A percentile compares a stretch with the other conserved stretches of the same genome.
Conservation (phyloP, 345 rosid species). For the Gossypium rotundifolium region DNA sequence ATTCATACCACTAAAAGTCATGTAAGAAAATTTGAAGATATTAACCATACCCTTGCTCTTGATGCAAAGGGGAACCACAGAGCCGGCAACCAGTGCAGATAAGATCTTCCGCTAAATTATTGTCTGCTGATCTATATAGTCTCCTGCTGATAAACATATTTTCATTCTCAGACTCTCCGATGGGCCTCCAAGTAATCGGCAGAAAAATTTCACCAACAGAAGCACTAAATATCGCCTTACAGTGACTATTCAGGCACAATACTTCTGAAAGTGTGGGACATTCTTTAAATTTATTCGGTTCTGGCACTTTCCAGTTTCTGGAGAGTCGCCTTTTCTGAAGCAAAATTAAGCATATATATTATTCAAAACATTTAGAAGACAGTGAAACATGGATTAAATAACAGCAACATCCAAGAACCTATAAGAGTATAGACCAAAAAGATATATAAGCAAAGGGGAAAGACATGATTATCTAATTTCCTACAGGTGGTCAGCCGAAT, state of each 20-base stretch:
- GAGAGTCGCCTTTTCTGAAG: slow-evolving; percentile 24
- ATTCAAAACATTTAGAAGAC: not conserved
- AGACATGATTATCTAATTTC: not conserved
- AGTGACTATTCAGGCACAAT: slow-evolving; percentile 16
- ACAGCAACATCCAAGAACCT: not conserved
- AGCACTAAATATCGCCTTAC: slow-evolving; percentile 34
- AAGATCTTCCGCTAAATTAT: slow-evolving; percentile 37
- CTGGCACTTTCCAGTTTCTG: slow-evolving; percentile 49
- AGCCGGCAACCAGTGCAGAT: slow-evolving; percentile 43
- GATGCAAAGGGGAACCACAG: slow-evolving; percentile 45
- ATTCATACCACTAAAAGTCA: not conserved
- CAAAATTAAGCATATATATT: slow-evolving; percentile 1
- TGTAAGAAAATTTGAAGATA: not conserved
- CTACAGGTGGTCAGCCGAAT: not conserved
- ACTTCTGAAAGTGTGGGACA: slow-evolving; percentile 37
- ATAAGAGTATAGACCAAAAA: not conserved
- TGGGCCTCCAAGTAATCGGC: slow-evolving; percentile 33
- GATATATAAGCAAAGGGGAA: not conserved
- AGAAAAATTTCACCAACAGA: slow-evolving; percentile 46
- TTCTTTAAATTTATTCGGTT: slow-evolving; percentile 29
- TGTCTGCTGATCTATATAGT: slow-evolving; percentile 13
- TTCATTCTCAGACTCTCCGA: slow-evolving; percentile 36
- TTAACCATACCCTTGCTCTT: slow-evolving; percentile 21
- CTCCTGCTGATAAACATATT: slow-evolving; percentile 50
- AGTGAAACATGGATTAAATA: not conserved